Evolutionary conservation across 805 yeast species (phyloP).

Genomic region (Komagataella populi): DNA sequence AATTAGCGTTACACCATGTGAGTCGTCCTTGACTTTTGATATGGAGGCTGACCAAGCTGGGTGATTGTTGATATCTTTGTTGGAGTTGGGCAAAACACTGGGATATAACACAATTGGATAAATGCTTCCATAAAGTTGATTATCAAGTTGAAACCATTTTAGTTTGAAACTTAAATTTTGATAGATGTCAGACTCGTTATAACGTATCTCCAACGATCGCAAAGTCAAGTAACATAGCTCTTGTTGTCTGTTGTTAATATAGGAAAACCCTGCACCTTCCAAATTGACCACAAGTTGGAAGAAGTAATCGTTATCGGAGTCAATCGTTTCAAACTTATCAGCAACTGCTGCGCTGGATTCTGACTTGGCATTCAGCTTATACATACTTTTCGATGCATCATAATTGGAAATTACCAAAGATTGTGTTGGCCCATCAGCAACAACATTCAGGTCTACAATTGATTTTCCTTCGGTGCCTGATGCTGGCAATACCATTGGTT

Average conservation of each 20-base stretch:
- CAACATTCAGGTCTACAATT: conserved; percentile 78
- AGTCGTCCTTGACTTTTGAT: conserved; percentile 73
- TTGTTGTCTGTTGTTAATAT: conserved; percentile 54
- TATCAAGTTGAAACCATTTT: conserved; percentile 93
- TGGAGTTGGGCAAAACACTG: conserved; percentile 73
- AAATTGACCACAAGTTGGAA: conserved; percentile 47
- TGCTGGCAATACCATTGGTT: conserved; percentile 69
- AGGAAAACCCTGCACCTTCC: conserved; percentile 80
- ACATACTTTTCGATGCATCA: conserved; percentile 65
- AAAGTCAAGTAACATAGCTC: conserved; percentile 79
- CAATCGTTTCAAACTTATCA: conserved; percentile 42
- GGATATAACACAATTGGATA: conserved; percentile 88
- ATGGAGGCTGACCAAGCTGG: conserved; percentile 84
- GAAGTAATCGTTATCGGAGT: conserved; percentile 38
- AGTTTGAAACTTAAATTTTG: conserved; percentile 70
- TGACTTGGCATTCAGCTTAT: conserved; percentile 32
- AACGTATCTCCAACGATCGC: conserved; percentile 68
- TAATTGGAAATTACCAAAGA: conserved; percentile 74
- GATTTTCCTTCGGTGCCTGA: conserved; percentile 21
- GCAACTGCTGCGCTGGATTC: conserved; percentile 17
- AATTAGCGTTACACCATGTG: conserved; percentile 81
- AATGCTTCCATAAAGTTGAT: conserved; percentile 77
- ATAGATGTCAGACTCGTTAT: conserved; percentile 72
- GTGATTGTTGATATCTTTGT: conserved; percentile 72
- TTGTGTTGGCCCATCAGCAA: conserved; percentile 94